Base-by-base conservation (phyloP, 352 stramenopile species). In the Aphanomyces cochlioides region DNA sequence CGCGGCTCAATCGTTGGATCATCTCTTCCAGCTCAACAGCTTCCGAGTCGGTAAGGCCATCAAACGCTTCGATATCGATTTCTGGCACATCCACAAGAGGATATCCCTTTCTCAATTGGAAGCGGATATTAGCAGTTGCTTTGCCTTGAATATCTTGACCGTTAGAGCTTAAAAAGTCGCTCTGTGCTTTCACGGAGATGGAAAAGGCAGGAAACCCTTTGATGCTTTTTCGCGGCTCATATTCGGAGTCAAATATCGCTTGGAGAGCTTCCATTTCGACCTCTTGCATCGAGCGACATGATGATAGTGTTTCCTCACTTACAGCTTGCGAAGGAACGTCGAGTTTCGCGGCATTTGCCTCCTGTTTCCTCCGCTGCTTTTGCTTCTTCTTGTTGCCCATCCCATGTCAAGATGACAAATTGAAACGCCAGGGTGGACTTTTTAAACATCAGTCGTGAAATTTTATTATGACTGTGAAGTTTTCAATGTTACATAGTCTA, bases 371-470 rank as follows among this genome's bases (percentile, higher is more conserved):
- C 79, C 80, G 75, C 86, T 78, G 88, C 74, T 90, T 90, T 74
- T 88, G 90, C 41, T 69, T 80, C 71, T 92, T 94, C 81, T 92
- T 94, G 41, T 81, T 81, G 66, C 73, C 81, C 85, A 93, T 93
- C 15, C 50, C 19, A 70, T 58, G 36, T 58, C 50, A 61, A 69
- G 36, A 47, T 21, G 43, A n/a, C 60, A 54, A 34, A 10, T 69
- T 45, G n/a, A 61, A 58, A 43, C n/a, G 50, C 40, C 3, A n/a
- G 58, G 17, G 8, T 21, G 8, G 8, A 58, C 8, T 58, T 58
- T 58, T 58, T 19, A 53, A 53, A n/a, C 45, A 28, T 28, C 28
- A 28, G 28, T 2, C 28, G 28, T 28, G 28, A 28, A 28, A 28
- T 28, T 28, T 28, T 28, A 28, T 28, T 28, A 28, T 28, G 0